A percentile compares a stretch with the other conserved stretches of the same genome.
These are phyloP conservation scores for Chenopodium berlandieri DNA, from an alignment of 148 eudicot species.

Conservation along the genomic window DNA sequence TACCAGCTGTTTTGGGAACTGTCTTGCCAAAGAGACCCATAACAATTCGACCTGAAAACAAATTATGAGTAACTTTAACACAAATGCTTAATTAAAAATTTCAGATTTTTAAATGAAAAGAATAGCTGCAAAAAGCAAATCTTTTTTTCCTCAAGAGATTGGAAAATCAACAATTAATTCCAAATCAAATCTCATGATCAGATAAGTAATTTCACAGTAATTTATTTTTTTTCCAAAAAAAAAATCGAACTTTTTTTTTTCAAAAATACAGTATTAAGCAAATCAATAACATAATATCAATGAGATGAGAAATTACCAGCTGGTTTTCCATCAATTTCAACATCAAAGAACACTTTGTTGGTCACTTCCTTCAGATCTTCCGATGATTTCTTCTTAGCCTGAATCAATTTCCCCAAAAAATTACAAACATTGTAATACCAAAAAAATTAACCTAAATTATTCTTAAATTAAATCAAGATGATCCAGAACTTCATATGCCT, in stretches of 20 bases:
- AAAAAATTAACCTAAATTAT: not conserved
- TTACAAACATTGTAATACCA: not conserved
- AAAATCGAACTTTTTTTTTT: too few relatives aligned
- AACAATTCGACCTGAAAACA: slow-evolving; percentile 73
- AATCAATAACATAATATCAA: not conserved
- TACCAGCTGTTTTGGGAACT: slow-evolving; percentile 97
- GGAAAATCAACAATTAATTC: not conserved
- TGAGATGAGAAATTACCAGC: slow-evolving; percentile 53
- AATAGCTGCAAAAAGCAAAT: not conserved
- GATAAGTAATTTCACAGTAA: not conserved
- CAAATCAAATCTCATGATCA: not conserved
- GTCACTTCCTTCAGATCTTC: slow-evolving; percentile 80
- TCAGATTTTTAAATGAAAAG: not conserved
- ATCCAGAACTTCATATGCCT: not conserved
- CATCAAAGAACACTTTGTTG: slow-evolving; percentile 85
- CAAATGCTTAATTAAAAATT: not conserved
- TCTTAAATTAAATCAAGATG: not conserved
- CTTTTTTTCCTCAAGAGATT: not conserved
- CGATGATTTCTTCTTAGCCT: slow-evolving; percentile 84
- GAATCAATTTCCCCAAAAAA: slow-evolving; percentile 14
- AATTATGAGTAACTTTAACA: not conserved
- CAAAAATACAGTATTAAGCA: too few relatives aligned
- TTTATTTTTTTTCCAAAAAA: not conserved
- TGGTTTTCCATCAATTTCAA: slow-evolving; percentile 82
- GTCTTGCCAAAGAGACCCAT: slow-evolving; percentile 97